phyloP scores from a whole-genome alignment of 2,329 filamentous ascomycete genomes.

The Colletotrichum sp. region DNA sequence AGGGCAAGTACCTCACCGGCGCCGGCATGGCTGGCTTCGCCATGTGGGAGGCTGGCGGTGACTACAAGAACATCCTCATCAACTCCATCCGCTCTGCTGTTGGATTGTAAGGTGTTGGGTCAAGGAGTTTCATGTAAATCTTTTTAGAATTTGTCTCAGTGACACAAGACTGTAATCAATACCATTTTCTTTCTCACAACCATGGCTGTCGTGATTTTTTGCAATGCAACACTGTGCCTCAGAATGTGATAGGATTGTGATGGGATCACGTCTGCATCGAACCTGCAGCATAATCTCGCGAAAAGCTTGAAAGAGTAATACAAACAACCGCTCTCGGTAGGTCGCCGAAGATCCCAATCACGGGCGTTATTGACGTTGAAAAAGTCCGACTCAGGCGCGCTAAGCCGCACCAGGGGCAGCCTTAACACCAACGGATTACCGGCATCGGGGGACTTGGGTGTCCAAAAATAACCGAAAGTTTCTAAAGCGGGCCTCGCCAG shows the following conservation, averaged over 20 bases:
- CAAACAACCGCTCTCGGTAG: neutral
- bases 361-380: neutral
- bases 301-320: neutral
- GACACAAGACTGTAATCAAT: neutral
- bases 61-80: conserved; percentile 15
- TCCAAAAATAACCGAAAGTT: neutral
- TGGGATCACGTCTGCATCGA: neutral
- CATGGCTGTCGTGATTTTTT: accelerated
- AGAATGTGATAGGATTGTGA: neutral
- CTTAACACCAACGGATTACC: neutral
- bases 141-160: neutral
- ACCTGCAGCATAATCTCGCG: neutral
- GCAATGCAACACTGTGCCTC: neutral
- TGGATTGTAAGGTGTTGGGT: neutral
- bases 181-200: neutral
- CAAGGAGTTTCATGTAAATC: neutral
- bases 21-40: conserved; percentile 9
- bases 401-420: neutral
- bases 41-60: conserved; percentile 14
- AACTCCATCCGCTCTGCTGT: conserved; percentile 11
- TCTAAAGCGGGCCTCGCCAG: neutral
- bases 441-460: neutral
- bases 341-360: neutral
- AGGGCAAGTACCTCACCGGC: conserved; percentile 10
- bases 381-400: neutral